Evolutionary conservation across 257 asterid species (phyloP).

Genomic region (Scutellaria barbata): DNA sequence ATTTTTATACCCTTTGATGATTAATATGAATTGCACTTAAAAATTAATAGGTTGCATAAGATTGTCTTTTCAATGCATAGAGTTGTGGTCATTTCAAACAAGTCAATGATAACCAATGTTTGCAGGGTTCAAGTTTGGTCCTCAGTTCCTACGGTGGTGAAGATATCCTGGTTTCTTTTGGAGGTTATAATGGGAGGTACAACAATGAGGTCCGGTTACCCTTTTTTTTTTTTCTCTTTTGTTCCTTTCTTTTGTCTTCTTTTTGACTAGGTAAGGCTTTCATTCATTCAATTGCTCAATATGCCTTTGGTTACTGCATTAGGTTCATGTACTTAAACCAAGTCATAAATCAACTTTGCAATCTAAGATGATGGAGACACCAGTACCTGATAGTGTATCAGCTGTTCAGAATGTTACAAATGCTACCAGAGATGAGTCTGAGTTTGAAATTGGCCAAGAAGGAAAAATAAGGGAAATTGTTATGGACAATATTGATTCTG

Average conservation of each 20-base stretch:
- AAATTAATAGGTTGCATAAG: background rate
- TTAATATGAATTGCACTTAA: slow-evolving; percentile 19
- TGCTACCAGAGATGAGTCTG: slow-evolving; percentile 85
- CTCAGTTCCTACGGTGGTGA: slow-evolving; percentile 77
- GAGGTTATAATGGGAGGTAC: slow-evolving; percentile 97
- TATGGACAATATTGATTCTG: slow-evolving; percentile 60
- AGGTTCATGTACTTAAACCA: slow-evolving; percentile 94
- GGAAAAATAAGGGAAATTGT: slow-evolving; percentile 77
- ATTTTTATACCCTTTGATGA: slow-evolving; percentile 24
- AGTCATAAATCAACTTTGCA: slow-evolving; percentile 87
- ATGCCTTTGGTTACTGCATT: slow-evolving; percentile 36
- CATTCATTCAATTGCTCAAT: slow-evolving; percentile 32
- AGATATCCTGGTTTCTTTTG: slow-evolving; percentile 92
- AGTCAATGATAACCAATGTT: slow-evolving; percentile 31
- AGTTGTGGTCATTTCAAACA: background rate
- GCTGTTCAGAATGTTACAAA: slow-evolving; percentile 86
- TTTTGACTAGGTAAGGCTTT: slow-evolving; percentile 18
- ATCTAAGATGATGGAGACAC: slow-evolving; percentile 72
- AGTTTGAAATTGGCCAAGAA: slow-evolving; percentile 77
- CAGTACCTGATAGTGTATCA: slow-evolving; percentile 83
- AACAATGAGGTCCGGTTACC: slow-evolving; percentile 78
- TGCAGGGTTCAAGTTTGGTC: slow-evolving; percentile 91
- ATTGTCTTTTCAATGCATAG: background rate
- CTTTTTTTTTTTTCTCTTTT: background rate
- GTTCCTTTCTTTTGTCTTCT: slow-evolving; percentile 7